These are phyloP conservation scores for Daldinia sp. DNA, from an alignment of 2,329 filamentous ascomycete genomes.

Conservation along the genomic window DNA sequence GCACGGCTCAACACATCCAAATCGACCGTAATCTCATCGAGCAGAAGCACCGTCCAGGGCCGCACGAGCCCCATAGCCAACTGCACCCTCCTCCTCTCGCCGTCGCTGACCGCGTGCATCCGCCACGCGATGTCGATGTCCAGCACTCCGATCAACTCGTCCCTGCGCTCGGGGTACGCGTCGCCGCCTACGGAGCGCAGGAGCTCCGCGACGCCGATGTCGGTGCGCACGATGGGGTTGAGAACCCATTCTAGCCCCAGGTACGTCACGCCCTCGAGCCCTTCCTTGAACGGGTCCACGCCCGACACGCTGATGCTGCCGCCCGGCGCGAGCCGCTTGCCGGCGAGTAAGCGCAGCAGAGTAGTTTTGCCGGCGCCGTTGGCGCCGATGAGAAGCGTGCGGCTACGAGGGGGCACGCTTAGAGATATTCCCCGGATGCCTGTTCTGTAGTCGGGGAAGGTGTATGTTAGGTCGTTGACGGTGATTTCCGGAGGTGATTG, in stretches of 20 bases:
- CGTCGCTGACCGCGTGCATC: slow-evolving; percentile 95
- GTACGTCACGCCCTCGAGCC: slow-evolving; percentile 94
- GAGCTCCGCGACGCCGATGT: slow-evolving; percentile 90
- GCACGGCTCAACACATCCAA: slow-evolving; percentile 85
- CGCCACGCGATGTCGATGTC: slow-evolving; percentile 94
- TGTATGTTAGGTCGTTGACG: slow-evolving; percentile 82
- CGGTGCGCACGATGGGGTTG: slow-evolving; percentile 93
- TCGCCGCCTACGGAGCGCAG: slow-evolving; percentile 87
- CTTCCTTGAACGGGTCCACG: slow-evolving; percentile 89
- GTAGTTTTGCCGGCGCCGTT: slow-evolving; percentile 99
- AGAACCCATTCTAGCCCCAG: slow-evolving; percentile 98
- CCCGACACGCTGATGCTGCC: slow-evolving; percentile 79
- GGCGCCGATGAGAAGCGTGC: slow-evolving; percentile 91
- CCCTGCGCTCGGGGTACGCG: slow-evolving; percentile 79
- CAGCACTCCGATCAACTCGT: slow-evolving; percentile 86
- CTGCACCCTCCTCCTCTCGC: slow-evolving; percentile 90
- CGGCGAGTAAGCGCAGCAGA: slow-evolving; percentile 89
- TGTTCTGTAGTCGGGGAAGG: slow-evolving; percentile 84
- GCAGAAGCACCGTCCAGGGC: slow-evolving; percentile 88
- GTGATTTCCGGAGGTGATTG: slow-evolving; percentile 67
- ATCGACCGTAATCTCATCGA: slow-evolving; percentile 98
- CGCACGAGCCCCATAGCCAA: slow-evolving; percentile 93
- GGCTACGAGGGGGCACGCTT: slow-evolving; percentile 79
- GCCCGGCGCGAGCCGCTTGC: slow-evolving; percentile 88
- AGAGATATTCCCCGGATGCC: slow-evolving; percentile 79